phyloP scores from a whole-genome alignment of 495 filamentous ascomycete species.

The Melanomma pulvis-pyrius region DNA sequence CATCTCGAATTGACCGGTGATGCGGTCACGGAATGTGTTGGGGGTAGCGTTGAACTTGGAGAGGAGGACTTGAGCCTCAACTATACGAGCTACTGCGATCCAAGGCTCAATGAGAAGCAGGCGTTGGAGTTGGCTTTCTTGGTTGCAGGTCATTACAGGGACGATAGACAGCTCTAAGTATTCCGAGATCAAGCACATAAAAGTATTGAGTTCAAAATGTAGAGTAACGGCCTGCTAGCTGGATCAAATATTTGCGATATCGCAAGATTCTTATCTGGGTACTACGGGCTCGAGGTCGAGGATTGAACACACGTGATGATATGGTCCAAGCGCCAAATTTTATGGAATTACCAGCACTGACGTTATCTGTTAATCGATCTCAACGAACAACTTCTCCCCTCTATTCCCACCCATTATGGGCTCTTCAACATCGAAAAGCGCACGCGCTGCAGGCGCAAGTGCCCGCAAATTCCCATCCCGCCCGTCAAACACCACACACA shows the following conservation, averaged over 20 bases:
- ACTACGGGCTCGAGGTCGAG: no score
- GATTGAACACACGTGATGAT: neutral
- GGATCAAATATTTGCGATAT: neutral
- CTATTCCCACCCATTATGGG: slow-evolving; percentile 55
- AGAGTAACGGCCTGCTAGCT: neutral
- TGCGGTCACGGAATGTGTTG: slow-evolving; percentile 93
- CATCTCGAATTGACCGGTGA: slow-evolving; percentile 95
- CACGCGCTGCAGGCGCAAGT: slow-evolving; percentile 56
- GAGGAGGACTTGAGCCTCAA: slow-evolving; percentile 85
- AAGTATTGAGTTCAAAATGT: neutral
- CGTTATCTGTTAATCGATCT: neutral
- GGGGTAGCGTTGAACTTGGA: slow-evolving; percentile 81
- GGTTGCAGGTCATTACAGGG: slow-evolving; percentile 80
- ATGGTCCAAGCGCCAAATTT: neutral
- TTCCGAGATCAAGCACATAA: neutral
- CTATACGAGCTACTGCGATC: slow-evolving; percentile 95
- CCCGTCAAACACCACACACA: slow-evolving; percentile 42
- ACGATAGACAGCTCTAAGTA: slow-evolving; percentile 27
- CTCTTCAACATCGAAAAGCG: slow-evolving; percentile 64
- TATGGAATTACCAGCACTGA: neutral
- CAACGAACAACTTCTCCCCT: neutral
- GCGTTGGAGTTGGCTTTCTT: slow-evolving; percentile 93
- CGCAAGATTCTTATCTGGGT: no score
- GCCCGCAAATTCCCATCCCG: slow-evolving; percentile 61
- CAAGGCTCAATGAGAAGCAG: slow-evolving; percentile 94